Conservation (phyloP, 2,329 filamentous ascomycete genomes). For the Didymella exigua region DNA sequence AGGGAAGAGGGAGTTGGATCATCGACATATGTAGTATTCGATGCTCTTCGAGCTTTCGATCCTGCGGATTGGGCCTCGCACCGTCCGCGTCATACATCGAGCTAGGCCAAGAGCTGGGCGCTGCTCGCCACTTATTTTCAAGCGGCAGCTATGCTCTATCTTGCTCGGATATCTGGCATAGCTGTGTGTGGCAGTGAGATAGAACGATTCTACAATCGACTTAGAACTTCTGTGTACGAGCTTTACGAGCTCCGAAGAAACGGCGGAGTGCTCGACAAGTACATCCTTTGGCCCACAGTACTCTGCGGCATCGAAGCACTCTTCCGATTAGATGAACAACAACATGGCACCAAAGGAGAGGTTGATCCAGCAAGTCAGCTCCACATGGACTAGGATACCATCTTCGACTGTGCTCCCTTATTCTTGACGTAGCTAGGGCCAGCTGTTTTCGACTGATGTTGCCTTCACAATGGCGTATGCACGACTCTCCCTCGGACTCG, state of each 20-base stretch:
- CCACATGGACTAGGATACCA: background rate
- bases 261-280: slow-evolving; percentile 3
- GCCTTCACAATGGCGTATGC: too few species aligned
- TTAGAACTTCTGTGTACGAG: background rate
- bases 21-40: background rate
- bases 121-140: slow-evolving; percentile 3
- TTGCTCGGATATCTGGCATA: background rate
- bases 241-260: background rate
- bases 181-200: background rate
- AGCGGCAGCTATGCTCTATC: background rate
- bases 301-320: slow-evolving; percentile 1
- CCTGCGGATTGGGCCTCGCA: background rate
- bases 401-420: background rate
- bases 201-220: background rate
- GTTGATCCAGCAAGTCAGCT: background rate
- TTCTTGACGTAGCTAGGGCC: background rate
- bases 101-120: background rate
- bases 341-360: background rate
- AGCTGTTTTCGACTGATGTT: background rate
- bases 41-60: background rate
- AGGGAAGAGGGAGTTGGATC: background rate
- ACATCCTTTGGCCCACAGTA: slow-evolving; percentile 7
- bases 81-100: background rate
- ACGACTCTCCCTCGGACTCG: background rate
- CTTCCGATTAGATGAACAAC: background rate